These are phyloP conservation scores for Udeniomyces megalosporus DNA, from an alignment of 768 basidiomycete genomes.

Conservation along the genomic window DNA sequence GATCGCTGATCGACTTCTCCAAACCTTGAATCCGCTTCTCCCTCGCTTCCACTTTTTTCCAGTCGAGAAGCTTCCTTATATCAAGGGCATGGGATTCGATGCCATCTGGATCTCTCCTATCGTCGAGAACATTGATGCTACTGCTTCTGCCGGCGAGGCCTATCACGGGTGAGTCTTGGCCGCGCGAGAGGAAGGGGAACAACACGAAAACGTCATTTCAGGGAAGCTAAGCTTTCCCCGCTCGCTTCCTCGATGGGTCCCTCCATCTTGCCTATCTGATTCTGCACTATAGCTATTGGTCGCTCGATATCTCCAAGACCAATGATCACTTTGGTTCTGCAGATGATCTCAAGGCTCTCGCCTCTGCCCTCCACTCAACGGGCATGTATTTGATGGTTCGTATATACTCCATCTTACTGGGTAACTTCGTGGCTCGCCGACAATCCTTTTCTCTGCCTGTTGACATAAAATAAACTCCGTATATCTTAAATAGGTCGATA, in stretches of 20 bases:
- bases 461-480: not conserved
- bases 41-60: too few species aligned
- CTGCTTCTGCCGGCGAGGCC: slow-evolving; percentile 24
- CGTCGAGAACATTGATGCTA: slow-evolving; percentile 23
- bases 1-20: too few species aligned
- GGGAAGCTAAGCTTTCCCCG: too few species aligned
- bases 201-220: too few species aligned
- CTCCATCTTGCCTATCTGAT: not conserved
- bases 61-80: slow-evolving; percentile 26
- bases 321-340: slow-evolving; percentile 27
- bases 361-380: slow-evolving; percentile 22
- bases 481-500: slow-evolving; percentile 39
- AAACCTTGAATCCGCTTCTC: too few species aligned
- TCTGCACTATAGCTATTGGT: slow-evolving; percentile 20
- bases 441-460: too few species aligned
- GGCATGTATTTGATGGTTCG: slow-evolving; percentile 31
- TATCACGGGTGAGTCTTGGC: slow-evolving; percentile 26
- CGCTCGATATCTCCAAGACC: slow-evolving; percentile 23
- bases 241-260: too few species aligned
- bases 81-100: slow-evolving; percentile 30
- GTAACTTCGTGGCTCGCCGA: not conserved
- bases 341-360: slow-evolving; percentile 27
- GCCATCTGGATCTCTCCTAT: slow-evolving; percentile 30
- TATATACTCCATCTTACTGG: not conserved
- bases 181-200: too few species aligned